Conservation (phyloP, 257 asterid species). For the Solanum paucissectum region DNA sequence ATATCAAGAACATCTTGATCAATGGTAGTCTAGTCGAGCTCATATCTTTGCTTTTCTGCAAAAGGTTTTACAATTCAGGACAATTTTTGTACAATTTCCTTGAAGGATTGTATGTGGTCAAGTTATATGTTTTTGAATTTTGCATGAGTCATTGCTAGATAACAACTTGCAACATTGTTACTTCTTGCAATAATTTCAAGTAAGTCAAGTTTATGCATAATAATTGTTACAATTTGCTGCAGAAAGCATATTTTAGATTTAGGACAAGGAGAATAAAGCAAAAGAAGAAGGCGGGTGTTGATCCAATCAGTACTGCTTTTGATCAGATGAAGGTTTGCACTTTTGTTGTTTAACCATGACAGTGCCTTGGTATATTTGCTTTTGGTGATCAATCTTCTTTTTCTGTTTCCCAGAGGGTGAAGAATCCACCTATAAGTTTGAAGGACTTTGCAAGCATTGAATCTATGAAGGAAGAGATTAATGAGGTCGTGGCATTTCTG, state of each 20-base stretch:
- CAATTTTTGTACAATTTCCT: not conserved
- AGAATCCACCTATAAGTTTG: slow-evolving; percentile 84
- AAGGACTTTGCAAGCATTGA: slow-evolving; percentile 93
- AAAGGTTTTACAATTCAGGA: not conserved
- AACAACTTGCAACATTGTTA: not conserved
- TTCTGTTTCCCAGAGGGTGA: slow-evolving; percentile 58
- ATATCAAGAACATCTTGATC: not conserved
- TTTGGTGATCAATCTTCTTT: slow-evolving; percentile 8
- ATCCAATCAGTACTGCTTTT: slow-evolving; percentile 96
- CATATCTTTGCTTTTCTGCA: not conserved
- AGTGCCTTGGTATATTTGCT: not conserved
- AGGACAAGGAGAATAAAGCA: slow-evolving; percentile 35
- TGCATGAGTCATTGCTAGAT: not conserved
- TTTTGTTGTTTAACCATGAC: not conserved
- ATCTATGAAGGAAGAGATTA: slow-evolving; percentile 89
- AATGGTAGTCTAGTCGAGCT: not conserved
- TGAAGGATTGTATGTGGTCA: not conserved
- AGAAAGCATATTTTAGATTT: slow-evolving; percentile 53
- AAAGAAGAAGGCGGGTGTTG: slow-evolving; percentile 58
- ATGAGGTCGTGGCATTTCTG: slow-evolving; percentile 91
- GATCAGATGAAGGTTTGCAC: slow-evolving; percentile 89
- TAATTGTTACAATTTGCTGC: slow-evolving; percentile 20
- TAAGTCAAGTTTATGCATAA: not conserved
- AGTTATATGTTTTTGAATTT: not conserved
- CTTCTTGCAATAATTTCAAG: not conserved